A percentile compares a stretch with the other conserved stretches of the same genome.
These are phyloP conservation scores for Neopestalotiopsis sp. DNA, from an alignment of 2,329 filamentous ascomycete species.

Conservation along the genomic window DNA sequence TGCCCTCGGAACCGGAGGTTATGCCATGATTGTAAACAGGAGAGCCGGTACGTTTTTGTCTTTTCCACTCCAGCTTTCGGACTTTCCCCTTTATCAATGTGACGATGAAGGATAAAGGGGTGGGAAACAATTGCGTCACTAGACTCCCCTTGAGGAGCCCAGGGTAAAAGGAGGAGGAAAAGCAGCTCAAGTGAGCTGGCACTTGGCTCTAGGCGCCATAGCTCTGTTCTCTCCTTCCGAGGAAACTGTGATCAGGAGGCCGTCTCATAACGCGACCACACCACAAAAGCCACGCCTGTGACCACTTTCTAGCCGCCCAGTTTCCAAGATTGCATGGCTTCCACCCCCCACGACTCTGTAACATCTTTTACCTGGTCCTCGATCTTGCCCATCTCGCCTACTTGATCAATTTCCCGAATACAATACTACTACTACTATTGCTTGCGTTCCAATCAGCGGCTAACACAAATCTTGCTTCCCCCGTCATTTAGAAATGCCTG, in stretches of 20 bases:
- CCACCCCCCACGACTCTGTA: background rate
- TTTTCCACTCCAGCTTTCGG: background rate
- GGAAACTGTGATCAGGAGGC: slow-evolving; percentile 1
- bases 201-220: background rate
- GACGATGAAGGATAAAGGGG: background rate
- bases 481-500: slow-evolving; percentile 43
- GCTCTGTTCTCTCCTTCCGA: background rate
- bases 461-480: background rate
- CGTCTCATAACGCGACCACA: background rate
- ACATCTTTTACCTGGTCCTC: background rate
- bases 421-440: background rate
- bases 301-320: background rate
- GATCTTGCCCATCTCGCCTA: background rate
- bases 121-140: background rate
- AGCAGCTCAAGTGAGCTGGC: background rate
- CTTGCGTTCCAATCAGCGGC: background rate
- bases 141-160: background rate
- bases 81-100: background rate
- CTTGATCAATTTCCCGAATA: background rate
- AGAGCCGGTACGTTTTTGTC: slow-evolving; percentile 49
- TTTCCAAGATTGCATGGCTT: background rate
- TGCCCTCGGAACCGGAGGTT: slow-evolving; percentile 53
- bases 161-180: background rate
- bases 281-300: background rate
- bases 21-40: slow-evolving; percentile 55